Evolutionary conservation across 2,329 filamentous ascomycete genomes (phyloP), one percentile per base, ranked within the genome.

Genomic region (Nigrospora oryzae): DNA sequence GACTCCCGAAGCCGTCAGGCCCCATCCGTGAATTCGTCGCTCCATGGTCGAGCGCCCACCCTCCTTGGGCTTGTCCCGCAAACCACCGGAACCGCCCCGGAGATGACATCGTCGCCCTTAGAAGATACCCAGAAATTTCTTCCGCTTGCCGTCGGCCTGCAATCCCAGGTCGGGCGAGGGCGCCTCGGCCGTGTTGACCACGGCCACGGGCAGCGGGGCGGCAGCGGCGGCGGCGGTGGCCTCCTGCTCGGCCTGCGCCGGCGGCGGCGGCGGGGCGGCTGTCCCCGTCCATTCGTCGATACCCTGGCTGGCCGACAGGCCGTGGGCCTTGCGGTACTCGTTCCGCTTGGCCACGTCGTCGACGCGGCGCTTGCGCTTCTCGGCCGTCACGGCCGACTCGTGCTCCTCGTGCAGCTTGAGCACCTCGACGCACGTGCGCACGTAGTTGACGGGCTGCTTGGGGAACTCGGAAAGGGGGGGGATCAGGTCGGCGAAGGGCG

Each of bases 301-400:
- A 8, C 58, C 54, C 11, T 44, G 48, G 11, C 52, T 51, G 38
- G 57, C 46, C 62, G 89, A 84, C 58, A 95, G 64, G 11, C 89
- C 89, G 70, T 95, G 89, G 49, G 85, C 88, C 65, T 88, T 83
- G 57, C 90, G 81, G 67, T 89, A 98, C 64, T 86, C 82, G 49
- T 79, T 79, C 56, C 91, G 77, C 79, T 96, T 95, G 63, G 84
- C 78, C 28, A 93, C 84, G 67, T 98, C 93, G 53, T 95, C 89
- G 45, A 89, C 74, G 53, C 81, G 82, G 58, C 76, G 76, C 57
- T 80, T 78, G 45, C 90, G 78, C 67, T 81, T 81, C 64, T 90
- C 86, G 43, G 76, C 73, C 28, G 85, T 84, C 58, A 81, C 69
- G 51, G 77, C 71, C 30, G 81, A 83, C 52, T 79, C 78, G 63